Percentiles rank a stretch among this genome's conserved stretches.
phyloP scores from a whole-genome alignment of 2,329 filamentous ascomycete species.

The Beauveria bassiana region DNA sequence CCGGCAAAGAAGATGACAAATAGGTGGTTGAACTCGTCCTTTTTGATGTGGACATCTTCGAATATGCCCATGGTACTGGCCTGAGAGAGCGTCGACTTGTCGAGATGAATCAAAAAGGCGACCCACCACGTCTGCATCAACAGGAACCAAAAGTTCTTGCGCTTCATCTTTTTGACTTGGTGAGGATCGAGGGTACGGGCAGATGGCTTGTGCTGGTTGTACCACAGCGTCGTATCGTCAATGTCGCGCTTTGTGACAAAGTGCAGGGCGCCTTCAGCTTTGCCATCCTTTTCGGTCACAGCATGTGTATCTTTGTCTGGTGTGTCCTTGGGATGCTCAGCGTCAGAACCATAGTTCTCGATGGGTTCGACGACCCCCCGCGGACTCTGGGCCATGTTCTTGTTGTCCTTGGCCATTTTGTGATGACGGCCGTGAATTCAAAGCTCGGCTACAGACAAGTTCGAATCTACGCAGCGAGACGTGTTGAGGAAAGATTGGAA shows the following conservation, averaged over 20 bases:
- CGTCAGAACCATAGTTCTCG: neutral
- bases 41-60: conserved; percentile 18
- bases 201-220: conserved; percentile 16
- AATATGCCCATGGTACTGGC: conserved; percentile 20
- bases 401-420: neutral
- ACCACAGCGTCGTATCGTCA: conserved; percentile 19
- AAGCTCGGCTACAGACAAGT: neutral
- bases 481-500: neutral
- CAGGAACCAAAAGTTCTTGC: conserved; percentile 20
- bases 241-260: conserved; percentile 15
- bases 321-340: neutral
- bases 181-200: conserved; percentile 11
- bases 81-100: conserved; percentile 19
- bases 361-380: neutral
- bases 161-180: conserved; percentile 11
- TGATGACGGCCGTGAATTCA: neutral
- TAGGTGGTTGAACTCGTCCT: conserved; percentile 18
- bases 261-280: neutral
- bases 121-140: conserved; percentile 19
- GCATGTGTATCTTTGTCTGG: neutral
- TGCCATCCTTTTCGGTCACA: neutral
- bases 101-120: conserved; percentile 19
- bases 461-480: neutral
- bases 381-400: neutral
- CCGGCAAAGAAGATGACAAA: conserved; percentile 19